Evolutionary conservation across 768 basidiomycete genomes (phyloP).

Genomic region (Naematelia encephala): DNA sequence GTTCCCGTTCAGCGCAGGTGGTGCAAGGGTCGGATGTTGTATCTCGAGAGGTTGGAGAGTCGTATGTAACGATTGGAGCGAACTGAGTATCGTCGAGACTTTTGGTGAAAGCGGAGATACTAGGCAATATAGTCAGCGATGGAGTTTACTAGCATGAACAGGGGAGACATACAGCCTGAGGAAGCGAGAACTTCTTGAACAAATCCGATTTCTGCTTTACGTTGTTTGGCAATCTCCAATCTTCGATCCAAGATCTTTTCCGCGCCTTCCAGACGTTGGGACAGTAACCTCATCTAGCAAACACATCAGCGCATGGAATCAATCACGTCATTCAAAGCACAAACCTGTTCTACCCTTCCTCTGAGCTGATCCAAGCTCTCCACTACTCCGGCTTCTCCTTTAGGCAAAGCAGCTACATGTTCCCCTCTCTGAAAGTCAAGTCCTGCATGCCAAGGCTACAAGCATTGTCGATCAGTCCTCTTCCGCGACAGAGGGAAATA

Average conservation of each 20-base stretch:
- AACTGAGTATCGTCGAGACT: slow-evolving; percentile 10
- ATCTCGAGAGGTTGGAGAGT: slow-evolving; percentile 55
- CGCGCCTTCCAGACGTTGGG: slow-evolving; percentile 59
- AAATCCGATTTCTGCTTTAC: slow-evolving; percentile 45
- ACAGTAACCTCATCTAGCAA: slow-evolving; percentile 45
- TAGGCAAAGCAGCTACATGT: slow-evolving; percentile 43
- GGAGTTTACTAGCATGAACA: slow-evolving; percentile 1
- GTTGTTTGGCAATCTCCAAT: slow-evolving; percentile 52
- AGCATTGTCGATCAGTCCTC: not conserved
- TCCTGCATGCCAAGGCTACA: slow-evolving; percentile 58
- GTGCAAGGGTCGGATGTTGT: slow-evolving; percentile 54
- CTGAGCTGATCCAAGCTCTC: slow-evolving; percentile 68
- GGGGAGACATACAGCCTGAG: slow-evolving; percentile 36
- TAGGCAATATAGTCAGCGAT: slow-evolving; percentile 3
- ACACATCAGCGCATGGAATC: slow-evolving; percentile 5
- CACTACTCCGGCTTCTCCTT: slow-evolving; percentile 57
- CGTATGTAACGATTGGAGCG: slow-evolving; percentile 53
- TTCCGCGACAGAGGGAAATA: slow-evolving; percentile 64
- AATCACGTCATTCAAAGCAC: slow-evolving; percentile 41
- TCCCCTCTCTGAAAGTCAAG: slow-evolving; percentile 63
- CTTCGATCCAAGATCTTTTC: slow-evolving; percentile 56
- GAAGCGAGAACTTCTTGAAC: slow-evolving; percentile 29
- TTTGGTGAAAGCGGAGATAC: slow-evolving; percentile 29
- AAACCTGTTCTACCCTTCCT: slow-evolving; percentile 65
- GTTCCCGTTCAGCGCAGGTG: slow-evolving; percentile 55